Evolutionary conservation across 129 eudicot genomes (phyloP).

Genomic region (Oenanthe sinensis): DNA sequence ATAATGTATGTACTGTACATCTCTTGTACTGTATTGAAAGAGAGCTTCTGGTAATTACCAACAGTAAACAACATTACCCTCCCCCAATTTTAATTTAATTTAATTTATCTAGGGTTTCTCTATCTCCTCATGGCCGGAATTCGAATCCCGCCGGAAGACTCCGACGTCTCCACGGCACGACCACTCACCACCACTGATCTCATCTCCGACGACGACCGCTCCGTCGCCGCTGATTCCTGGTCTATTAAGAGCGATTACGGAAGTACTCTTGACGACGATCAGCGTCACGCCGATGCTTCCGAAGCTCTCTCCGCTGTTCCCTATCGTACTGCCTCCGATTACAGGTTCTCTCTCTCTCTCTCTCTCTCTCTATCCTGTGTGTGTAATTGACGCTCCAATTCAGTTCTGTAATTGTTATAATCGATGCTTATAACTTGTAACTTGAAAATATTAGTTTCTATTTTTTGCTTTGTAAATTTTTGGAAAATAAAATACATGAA

Average conservation of each 20-base stretch:
- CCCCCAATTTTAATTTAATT: neutral
- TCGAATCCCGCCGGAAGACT: constrained; percentile 67
- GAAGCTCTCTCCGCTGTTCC: constrained; percentile 85
- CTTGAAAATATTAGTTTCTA: neutral
- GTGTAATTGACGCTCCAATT: too few species aligned
- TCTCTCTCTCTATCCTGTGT: neutral
- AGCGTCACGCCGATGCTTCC: constrained; percentile 94
- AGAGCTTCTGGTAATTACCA: neutral
- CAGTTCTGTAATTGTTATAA: too few species aligned
- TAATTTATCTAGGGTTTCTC: constrained; percentile 37
- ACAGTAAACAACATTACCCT: neutral
- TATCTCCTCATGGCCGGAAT: constrained; percentile 61
- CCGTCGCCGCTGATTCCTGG: constrained; percentile 95
- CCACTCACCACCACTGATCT: constrained; percentile 58
- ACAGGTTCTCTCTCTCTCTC: constrained; percentile 30
- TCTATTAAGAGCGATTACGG: constrained; percentile 97
- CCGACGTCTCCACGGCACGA: constrained; percentile 47
- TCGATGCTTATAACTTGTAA: neutral
- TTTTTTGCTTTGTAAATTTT: neutral
- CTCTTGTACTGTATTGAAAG: neutral
- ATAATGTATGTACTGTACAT: too few species aligned
- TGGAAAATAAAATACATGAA: neutral
- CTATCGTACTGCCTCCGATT: constrained; percentile 76
- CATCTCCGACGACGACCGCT: constrained; percentile 95
- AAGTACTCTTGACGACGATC: constrained; percentile 92